Conservation (phyloP, 176 grass and related monocot species). For the Zea luxurians region DNA sequence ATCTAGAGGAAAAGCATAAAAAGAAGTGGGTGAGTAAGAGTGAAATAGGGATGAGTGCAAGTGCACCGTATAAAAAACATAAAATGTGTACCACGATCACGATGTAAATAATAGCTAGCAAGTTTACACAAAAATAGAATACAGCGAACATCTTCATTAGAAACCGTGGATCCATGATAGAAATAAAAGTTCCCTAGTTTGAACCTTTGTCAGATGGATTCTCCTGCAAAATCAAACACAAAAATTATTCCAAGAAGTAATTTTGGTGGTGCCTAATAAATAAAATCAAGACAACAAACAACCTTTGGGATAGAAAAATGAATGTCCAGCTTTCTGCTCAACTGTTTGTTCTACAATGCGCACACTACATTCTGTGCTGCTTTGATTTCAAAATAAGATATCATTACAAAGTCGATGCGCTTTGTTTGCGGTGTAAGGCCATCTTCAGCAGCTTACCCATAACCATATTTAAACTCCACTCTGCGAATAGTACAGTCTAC, state of each 20-base stretch:
- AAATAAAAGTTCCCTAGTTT: slow-evolving; percentile 95
- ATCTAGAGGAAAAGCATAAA: too few species aligned
- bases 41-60: too few species aligned
- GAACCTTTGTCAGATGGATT: slow-evolving; percentile 97
- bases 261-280: background rate
- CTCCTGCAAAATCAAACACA: slow-evolving; percentile 57
- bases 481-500: too few species aligned
- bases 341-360: slow-evolving; percentile 72
- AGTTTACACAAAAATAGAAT: too few species aligned
- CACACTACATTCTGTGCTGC: slow-evolving; percentile 76
- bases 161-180: slow-evolving; percentile 92
- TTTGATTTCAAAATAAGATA: slow-evolving; percentile 94
- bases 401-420: slow-evolving; percentile 92
- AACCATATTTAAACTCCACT: too few species aligned
- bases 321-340: slow-evolving; percentile 89
- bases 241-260: slow-evolving; percentile 6
- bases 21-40: too few species aligned
- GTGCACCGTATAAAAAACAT: too few species aligned
- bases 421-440: slow-evolving; percentile 71
- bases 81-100: too few species aligned
- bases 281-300: slow-evolving; percentile 9
- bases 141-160: slow-evolving; percentile 71
- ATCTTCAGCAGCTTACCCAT: too few species aligned
- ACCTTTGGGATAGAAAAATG: slow-evolving; percentile 99
- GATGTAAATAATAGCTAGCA: too few species aligned